phyloP scores from a whole-genome alignment of 1,139 yeast genomes.

The Debaryomycetaceae sp. region DNA sequence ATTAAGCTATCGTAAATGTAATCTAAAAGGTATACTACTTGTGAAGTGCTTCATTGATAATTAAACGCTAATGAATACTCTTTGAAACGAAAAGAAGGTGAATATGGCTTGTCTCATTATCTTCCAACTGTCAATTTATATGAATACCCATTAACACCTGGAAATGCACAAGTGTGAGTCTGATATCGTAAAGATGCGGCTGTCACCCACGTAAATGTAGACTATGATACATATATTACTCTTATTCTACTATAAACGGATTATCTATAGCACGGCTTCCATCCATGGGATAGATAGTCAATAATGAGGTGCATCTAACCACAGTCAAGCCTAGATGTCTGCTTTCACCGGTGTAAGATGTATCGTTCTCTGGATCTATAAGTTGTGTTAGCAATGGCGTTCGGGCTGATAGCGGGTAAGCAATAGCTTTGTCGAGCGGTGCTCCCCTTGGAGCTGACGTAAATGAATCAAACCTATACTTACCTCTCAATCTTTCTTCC shows the following conservation, averaged over 20 bases:
- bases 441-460: no score
- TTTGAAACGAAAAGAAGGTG: no score
- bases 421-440: not conserved
- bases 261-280: conserved; percentile 79
- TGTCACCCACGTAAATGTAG: not conserved
- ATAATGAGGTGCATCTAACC: conserved; percentile 79
- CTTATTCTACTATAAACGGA: conserved; percentile 46
- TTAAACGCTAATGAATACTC: no score
- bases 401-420: not conserved
- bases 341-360: conserved; percentile 46
- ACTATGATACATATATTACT: conserved; percentile 9
- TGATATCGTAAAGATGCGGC: no score
- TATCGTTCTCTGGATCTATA: conserved; percentile 60
- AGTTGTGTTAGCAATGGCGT: conserved; percentile 18
- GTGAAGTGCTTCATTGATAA: no score
- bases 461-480: conserved; percentile 12
- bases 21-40: no score
- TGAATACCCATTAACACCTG: no score
- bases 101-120: no score
- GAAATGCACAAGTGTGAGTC: no score
- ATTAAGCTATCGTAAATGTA: no score
- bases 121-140: no score
- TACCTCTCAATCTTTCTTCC: conserved; percentile 61
- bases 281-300: conserved; percentile 79
- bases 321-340: conserved; percentile 74